Percentiles rank a stretch among this genome's conserved stretches.
These are phyloP conservation scores for Pseudogymnoascus sp. DNA, from an alignment of 2,329 filamentous ascomycete species.

Conservation along the genomic window DNA sequence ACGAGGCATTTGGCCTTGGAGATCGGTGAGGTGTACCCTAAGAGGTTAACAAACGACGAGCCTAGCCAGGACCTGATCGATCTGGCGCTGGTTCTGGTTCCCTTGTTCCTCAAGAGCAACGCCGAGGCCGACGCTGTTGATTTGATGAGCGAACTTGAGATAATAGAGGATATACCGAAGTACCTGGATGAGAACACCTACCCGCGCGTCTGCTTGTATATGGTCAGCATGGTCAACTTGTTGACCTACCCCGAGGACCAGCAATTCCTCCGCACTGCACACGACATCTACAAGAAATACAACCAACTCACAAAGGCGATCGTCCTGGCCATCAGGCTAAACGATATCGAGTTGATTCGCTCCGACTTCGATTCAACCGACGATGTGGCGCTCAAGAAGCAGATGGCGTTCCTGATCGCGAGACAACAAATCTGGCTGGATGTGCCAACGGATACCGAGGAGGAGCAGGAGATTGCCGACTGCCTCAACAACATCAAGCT, in stretches of 20 bases:
- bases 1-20: slow-evolving; percentile 91
- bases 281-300: slow-evolving; percentile 88
- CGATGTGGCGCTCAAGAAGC: slow-evolving; percentile 79
- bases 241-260: slow-evolving; percentile 97
- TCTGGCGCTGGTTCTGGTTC: slow-evolving; percentile 75
- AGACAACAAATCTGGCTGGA: slow-evolving; percentile 84
- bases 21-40: slow-evolving; percentile 89
- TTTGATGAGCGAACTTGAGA: slow-evolving; percentile 92
- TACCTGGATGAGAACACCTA: slow-evolving; percentile 94
- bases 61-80: slow-evolving; percentile 76
- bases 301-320: slow-evolving; percentile 91
- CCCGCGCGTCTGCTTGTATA: slow-evolving; percentile 86
- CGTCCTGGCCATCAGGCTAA: slow-evolving; percentile 85
- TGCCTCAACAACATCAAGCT: slow-evolving; percentile 82
- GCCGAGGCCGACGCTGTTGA: slow-evolving; percentile 97
- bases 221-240: slow-evolving; percentile 97
- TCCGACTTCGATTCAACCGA: slow-evolving; percentile 72
- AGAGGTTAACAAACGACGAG: slow-evolving; percentile 78
- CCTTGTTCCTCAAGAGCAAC: slow-evolving; percentile 93
- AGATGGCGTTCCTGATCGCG: slow-evolving; percentile 87
- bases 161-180: slow-evolving; percentile 83
- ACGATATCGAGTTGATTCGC: slow-evolving; percentile 76
- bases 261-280: slow-evolving; percentile 84
- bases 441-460: slow-evolving; percentile 52
- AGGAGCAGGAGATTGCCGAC: slow-evolving; percentile 69